Evolutionary conservation across 495 filamentous ascomycete species (phyloP).

Genomic region (Podospora australis): DNA sequence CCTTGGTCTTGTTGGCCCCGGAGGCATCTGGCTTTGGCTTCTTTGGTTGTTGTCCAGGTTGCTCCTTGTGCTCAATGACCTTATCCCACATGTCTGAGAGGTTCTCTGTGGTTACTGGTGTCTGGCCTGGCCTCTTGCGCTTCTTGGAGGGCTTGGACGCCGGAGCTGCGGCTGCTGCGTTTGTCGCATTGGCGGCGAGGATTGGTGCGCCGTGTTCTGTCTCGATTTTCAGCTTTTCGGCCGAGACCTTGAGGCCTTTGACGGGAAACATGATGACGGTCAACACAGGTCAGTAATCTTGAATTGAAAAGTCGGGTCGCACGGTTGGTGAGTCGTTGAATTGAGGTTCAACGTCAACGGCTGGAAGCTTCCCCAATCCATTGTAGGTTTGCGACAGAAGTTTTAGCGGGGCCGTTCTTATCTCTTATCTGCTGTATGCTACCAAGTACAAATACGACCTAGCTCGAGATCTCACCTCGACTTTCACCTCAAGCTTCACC

Average conservation of each 20-base stretch:
- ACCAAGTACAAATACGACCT: too few species aligned
- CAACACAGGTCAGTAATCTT: too few species aligned
- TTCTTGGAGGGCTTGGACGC: conserved; percentile 39
- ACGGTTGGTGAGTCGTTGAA: background rate
- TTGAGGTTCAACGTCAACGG: too few species aligned
- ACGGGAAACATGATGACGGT: conserved; percentile 77
- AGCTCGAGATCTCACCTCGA: too few species aligned
- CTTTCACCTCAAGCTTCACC: too few species aligned
- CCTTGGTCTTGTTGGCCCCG: background rate
- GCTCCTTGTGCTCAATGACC: conserved; percentile 63
- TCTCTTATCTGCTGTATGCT: too few species aligned
- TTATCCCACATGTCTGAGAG: conserved; percentile 69
- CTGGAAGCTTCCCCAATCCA: too few species aligned
- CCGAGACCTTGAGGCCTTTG: conserved; percentile 78
- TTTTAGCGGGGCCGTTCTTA: too few species aligned
- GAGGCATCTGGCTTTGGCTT: background rate
- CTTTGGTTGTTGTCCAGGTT: conserved; percentile 23
- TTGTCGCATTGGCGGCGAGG: conserved; percentile 8
- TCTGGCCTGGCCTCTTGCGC: conserved; percentile 51
- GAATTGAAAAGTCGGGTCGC: background rate
- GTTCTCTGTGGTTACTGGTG: conserved; percentile 62
- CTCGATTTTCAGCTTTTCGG: conserved; percentile 64
- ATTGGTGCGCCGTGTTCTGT: conserved; percentile 30
- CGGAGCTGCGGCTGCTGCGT: conserved; percentile 27
- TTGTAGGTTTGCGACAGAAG: too few species aligned